These are phyloP conservation scores for Collybia mongolica DNA, from an alignment of 768 basidiomycete genomes.

Conservation along the genomic window DNA sequence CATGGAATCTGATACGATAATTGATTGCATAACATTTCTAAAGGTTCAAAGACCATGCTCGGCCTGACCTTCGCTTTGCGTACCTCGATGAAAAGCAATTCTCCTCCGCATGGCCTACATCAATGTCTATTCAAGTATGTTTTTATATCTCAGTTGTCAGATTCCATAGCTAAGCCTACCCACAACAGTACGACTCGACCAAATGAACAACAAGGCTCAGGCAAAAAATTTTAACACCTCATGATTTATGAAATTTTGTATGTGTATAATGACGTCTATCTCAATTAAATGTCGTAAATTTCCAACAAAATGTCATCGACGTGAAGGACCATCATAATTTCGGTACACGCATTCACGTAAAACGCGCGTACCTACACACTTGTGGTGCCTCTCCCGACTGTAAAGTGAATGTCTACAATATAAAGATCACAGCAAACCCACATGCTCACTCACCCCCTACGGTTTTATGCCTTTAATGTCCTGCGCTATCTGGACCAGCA, in stretches of 20 bases:
- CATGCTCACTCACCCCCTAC: too few relatives aligned
- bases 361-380: too few relatives aligned
- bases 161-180: background rate
- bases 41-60: constrained; percentile 47
- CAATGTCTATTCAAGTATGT: constrained; percentile 57
- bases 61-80: constrained; percentile 47
- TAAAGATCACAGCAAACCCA: too few relatives aligned
- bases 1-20: background rate
- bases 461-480: constrained; percentile 14
- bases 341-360: too few relatives aligned
- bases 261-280: background rate
- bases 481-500: constrained; percentile 37
- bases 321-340: too few relatives aligned
- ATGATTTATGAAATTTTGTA: background rate
- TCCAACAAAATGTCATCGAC: too few relatives aligned
- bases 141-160: background rate
- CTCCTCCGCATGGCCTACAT: constrained; percentile 67
- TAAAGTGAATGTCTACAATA: too few relatives aligned
- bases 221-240: too few relatives aligned
- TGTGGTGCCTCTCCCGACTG: too few relatives aligned
- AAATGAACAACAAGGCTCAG: background rate
- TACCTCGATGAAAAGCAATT: constrained; percentile 54
- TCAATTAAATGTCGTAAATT: too few relatives aligned
- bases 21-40: background rate
- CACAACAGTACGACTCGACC: background rate